phyloP scores from a whole-genome alignment of 1,284 basidiomycete genomes.

The Heterobasidion irregulare region DNA sequence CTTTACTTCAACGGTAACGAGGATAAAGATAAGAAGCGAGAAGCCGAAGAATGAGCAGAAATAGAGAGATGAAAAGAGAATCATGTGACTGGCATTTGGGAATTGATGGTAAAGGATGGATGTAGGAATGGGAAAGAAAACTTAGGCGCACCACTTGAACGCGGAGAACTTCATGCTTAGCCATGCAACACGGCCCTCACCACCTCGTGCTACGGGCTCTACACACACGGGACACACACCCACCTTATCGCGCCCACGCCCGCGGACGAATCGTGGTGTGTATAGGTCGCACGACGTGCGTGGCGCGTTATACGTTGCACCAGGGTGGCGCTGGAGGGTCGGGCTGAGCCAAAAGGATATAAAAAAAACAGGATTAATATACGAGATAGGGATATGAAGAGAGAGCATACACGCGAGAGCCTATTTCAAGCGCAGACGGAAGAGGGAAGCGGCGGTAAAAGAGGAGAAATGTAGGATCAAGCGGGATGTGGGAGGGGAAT shows the following conservation, averaged over 20 bases:
- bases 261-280: constrained; percentile 70
- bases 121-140: not conserved
- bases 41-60: constrained; percentile 3
- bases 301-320: constrained; percentile 50
- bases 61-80: not conserved
- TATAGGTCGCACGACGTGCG: constrained; percentile 58
- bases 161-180: constrained; percentile 74
- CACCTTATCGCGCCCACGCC: constrained; percentile 57
- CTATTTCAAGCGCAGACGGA: not conserved
- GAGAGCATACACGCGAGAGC: no score
- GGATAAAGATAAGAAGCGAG: not conserved
- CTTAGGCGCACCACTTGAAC: constrained; percentile 55
- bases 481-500: constrained; percentile 37
- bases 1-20: not conserved
- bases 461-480: constrained; percentile 38
- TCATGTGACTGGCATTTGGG: not conserved
- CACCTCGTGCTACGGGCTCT: constrained; percentile 52
- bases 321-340: constrained; percentile 22
- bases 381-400: no score
- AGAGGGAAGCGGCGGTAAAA: constrained; percentile 59
- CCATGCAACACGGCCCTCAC: constrained; percentile 58
- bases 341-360: constrained; percentile 15
- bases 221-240: constrained; percentile 75
- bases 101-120: not conserved
- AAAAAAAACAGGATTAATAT: not conserved